Conservation (phyloP, 768 basidiomycete genomes). For the Tulasnella sp. region DNA sequence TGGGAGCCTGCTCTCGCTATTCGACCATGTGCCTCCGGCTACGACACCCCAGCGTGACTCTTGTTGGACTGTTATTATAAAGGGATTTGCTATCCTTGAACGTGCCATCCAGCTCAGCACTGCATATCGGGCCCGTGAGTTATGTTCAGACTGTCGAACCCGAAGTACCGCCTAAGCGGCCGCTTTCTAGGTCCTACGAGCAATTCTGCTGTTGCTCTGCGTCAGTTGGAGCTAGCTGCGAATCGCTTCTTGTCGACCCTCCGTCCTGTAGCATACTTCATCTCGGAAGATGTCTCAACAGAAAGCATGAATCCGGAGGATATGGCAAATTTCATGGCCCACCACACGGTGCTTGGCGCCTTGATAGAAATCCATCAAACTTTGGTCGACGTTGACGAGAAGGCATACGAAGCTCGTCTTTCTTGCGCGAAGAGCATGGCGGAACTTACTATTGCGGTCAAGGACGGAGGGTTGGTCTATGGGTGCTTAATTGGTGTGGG, state of each 20-base stretch:
- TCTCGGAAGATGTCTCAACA: neutral
- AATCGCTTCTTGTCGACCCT: constrained; percentile 4
- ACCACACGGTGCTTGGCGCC: neutral
- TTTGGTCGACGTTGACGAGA: neutral
- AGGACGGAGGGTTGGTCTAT: neutral
- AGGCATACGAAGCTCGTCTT: neutral
- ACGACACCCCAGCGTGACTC: neutral
- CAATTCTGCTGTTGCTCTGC: neutral
- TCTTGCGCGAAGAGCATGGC: neutral
- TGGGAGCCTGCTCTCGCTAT: neutral
- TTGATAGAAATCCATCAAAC: neutral
- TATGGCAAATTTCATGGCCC: neutral
- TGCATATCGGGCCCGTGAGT: constrained; percentile 1
- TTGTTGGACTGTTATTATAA: neutral
- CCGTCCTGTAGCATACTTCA: neutral
- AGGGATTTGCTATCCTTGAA: constrained; percentile 3
- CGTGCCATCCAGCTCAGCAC: neutral
- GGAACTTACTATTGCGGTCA: neutral
- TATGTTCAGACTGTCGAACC: neutral
- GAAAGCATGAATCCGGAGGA: neutral
- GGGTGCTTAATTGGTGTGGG: neutral
- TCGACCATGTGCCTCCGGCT: neutral
- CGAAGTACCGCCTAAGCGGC: neutral
- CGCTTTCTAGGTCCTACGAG: neutral
- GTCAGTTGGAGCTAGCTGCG: neutral